These are phyloP conservation scores for Chrysanthemum makinoi DNA, from an alignment of 129 eudicot genomes.

Conservation along the genomic window DNA sequence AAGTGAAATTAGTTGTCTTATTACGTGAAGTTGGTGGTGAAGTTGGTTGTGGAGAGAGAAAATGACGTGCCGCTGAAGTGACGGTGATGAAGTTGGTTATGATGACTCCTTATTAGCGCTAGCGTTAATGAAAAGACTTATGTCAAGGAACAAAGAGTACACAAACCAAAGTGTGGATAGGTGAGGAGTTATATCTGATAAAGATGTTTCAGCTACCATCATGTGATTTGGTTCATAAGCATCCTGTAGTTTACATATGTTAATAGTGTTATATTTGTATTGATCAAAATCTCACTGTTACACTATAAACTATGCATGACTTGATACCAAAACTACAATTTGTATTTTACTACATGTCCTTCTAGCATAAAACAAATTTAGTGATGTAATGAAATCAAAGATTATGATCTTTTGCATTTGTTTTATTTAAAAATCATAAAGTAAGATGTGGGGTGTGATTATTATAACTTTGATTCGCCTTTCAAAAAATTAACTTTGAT, in stretches of 20 bases:
- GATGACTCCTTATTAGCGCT: no score
- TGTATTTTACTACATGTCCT: not conserved
- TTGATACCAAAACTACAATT: not conserved
- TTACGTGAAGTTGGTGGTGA: no score
- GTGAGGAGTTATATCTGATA: conserved; percentile 16
- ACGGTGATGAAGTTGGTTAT: no score
- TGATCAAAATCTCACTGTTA: no score
- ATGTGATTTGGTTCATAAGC: conserved; percentile 25
- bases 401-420: conserved; percentile 15
- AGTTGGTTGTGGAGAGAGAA: no score
- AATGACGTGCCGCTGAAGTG: no score
- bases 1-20: no score
- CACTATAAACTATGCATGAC: no score
- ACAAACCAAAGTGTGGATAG: conserved; percentile 9
- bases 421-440: conserved; percentile 5
- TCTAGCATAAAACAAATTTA: not conserved
- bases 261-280: not conserved
- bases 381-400: conserved; percentile 15
- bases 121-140: not conserved
- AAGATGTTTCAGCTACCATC: conserved; percentile 28
- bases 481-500: conserved; percentile 15
- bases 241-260: not conserved
- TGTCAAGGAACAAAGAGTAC: conserved; percentile 7
- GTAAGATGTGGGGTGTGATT: conserved; percentile 14
- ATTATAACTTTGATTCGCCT: not conserved